Conservation (phyloP, 1,139 yeast species). For the Yamadazyma diospyri region DNA sequence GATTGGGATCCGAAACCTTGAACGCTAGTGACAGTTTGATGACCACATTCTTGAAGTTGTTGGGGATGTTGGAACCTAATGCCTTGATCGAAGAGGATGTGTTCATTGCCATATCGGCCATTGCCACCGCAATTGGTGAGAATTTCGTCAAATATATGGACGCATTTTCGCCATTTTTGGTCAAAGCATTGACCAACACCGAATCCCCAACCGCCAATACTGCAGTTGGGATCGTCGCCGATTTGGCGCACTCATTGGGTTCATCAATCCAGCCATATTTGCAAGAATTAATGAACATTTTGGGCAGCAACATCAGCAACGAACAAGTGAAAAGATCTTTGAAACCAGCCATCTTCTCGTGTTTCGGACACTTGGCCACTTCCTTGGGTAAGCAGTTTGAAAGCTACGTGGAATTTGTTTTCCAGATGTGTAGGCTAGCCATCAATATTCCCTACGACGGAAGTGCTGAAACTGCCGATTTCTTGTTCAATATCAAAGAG, state of each 20-base stretch:
- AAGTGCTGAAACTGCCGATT: constrained; percentile 74
- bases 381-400: constrained; percentile 74
- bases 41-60: constrained; percentile 73
- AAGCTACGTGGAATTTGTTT: constrained; percentile 74
- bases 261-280: constrained; percentile 68
- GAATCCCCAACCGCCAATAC: constrained; percentile 82
- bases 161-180: constrained; percentile 77
- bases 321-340: constrained; percentile 71
- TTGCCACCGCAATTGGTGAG: constrained; percentile 74
- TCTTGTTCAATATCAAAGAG: constrained; percentile 69
- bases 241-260: constrained; percentile 89
- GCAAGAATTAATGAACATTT: constrained; percentile 74
- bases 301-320: constrained; percentile 69
- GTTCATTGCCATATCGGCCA: constrained; percentile 85
- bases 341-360: constrained; percentile 86
- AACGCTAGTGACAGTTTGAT: constrained; percentile 80
- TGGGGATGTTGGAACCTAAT: constrained; percentile 58
- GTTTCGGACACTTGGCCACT: constrained; percentile 94
- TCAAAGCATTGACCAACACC: constrained; percentile 72
- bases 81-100: constrained; percentile 92
- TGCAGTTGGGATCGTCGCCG: constrained; percentile 96
- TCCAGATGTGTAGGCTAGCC: constrained; percentile 65
- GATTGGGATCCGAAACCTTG: constrained; percentile 64
- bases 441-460: constrained; percentile 51
- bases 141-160: constrained; percentile 74